Conservation (phyloP, 2,329 filamentous ascomycete genomes). For the Fusarium brachygibbosum region DNA sequence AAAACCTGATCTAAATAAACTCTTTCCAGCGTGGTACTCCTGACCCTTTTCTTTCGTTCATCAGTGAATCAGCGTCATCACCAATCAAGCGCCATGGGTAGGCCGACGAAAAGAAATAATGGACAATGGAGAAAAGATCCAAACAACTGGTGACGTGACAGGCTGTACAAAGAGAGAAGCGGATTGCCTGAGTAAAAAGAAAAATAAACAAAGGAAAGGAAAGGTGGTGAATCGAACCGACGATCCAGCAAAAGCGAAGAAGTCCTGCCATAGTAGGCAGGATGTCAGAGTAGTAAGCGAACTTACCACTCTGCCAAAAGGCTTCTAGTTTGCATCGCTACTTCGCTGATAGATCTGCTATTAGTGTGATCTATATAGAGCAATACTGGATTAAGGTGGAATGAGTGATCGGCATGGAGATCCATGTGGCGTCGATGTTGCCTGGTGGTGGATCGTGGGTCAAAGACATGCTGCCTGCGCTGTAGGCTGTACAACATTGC, state of each 20-base stretch:
- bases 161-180: too few species aligned
- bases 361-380: neutral
- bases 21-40: neutral
- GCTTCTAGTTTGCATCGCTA: conserved; percentile 1
- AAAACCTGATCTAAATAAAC: too few species aligned
- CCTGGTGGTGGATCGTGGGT: neutral
- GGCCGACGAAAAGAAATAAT: neutral
- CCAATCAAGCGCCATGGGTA: neutral
- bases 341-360: neutral
- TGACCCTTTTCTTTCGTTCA: neutral
- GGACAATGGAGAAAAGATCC: neutral
- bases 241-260: conserved; percentile 27
- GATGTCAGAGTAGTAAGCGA: neutral
- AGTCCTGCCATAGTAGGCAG: neutral
- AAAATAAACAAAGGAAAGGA: neutral
- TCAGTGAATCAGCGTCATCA: neutral
- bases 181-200: neutral
- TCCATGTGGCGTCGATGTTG: neutral
- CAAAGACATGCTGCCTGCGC: neutral
- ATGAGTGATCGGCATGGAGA: neutral
- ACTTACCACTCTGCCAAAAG: conserved; percentile 12
- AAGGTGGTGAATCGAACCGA: neutral
- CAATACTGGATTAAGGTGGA: neutral
- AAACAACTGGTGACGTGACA: neutral
- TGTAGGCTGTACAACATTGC: neutral